Percentiles rank a stretch among this genome's conserved stretches.
Evolutionary conservation across 192 early-diverging fungal species (phyloP).

Genomic region (Podila clonocystis): DNA sequence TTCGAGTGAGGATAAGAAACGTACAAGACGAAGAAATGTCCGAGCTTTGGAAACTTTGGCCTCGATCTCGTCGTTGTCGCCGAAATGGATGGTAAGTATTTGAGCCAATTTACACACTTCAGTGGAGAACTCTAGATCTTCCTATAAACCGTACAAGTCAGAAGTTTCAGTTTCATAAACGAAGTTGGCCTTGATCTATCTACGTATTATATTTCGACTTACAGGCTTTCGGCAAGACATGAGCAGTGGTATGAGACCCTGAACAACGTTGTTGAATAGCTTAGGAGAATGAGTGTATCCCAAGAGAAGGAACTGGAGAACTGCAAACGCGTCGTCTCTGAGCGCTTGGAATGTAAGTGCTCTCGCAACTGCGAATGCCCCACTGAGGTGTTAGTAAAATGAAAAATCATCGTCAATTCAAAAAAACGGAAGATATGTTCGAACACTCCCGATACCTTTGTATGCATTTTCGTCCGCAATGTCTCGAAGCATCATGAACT

Average conservation of each 20-base stretch:
- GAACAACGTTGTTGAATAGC: conserved; percentile 36
- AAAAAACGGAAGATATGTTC: no score
- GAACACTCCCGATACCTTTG: conserved; percentile 13
- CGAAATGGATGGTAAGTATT: conserved; percentile 39
- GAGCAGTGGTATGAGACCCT: conserved; percentile 30
- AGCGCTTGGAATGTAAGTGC: conserved; percentile 18
- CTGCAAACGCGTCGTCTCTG: conserved; percentile 43
- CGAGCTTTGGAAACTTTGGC: conserved; percentile 34
- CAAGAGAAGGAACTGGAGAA: conserved; percentile 37
- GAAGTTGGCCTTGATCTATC: no score
- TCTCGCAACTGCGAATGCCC: conserved; percentile 11
- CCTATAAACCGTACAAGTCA: not conserved
- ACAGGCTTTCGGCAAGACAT: conserved; percentile 32
- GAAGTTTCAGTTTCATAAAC: no score
- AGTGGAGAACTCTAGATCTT: conserved; percentile 23
- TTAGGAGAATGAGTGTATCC: conserved; percentile 54
- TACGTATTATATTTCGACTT: not conserved
- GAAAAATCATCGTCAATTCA: not conserved
- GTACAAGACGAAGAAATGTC: conserved; percentile 24
- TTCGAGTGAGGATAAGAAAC: not conserved
- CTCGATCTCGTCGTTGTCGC: conserved; percentile 19
- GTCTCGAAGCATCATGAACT: conserved; percentile 37
- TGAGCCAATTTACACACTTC: conserved; percentile 34
- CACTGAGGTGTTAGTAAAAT: not conserved
- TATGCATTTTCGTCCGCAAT: conserved; percentile 36